Evolutionary conservation across 148 eudicot genomes (phyloP).

Genomic region (Silene uniflora): DNA sequence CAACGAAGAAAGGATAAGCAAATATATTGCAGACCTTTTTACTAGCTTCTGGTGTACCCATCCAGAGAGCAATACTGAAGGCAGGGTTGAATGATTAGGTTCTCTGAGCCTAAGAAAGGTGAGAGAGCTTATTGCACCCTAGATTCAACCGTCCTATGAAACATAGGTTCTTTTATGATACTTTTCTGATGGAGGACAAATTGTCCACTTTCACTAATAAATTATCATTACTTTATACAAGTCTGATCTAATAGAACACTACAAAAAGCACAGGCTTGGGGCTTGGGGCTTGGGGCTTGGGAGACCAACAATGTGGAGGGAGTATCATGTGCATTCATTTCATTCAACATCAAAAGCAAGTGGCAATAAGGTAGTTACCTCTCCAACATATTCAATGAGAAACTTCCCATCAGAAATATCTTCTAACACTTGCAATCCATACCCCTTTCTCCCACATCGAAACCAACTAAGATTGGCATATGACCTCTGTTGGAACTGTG

Average conservation of each 20-base stretch:
- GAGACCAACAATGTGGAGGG: neutral
- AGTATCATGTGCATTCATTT: neutral
- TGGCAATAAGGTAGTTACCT: conserved; percentile 43
- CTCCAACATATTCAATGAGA: conserved; percentile 97
- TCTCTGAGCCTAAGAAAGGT: neutral
- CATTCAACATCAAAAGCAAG: conserved; percentile 9
- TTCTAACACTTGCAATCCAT: conserved; percentile 74
- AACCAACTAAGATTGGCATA: conserved; percentile 71
- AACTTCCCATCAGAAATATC: conserved; percentile 71
- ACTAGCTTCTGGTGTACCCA: neutral
- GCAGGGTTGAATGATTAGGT: neutral
- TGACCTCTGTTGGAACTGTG: conserved; percentile 82
- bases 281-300: no score
- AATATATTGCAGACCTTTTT: neutral
- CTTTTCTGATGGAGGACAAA: neutral
- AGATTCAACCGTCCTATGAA: neutral
- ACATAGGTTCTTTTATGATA: neutral
- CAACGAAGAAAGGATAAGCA: neutral
- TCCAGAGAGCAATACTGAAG: neutral
- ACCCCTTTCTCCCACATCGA: conserved; percentile 88
- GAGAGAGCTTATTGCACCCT: neutral
- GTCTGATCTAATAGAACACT: neutral
- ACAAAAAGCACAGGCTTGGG: neutral
- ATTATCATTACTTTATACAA: neutral
- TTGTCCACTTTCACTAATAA: neutral